Conservation (phyloP, 2,329 filamentous ascomycete species). For the Fusarium sp. region DNA sequence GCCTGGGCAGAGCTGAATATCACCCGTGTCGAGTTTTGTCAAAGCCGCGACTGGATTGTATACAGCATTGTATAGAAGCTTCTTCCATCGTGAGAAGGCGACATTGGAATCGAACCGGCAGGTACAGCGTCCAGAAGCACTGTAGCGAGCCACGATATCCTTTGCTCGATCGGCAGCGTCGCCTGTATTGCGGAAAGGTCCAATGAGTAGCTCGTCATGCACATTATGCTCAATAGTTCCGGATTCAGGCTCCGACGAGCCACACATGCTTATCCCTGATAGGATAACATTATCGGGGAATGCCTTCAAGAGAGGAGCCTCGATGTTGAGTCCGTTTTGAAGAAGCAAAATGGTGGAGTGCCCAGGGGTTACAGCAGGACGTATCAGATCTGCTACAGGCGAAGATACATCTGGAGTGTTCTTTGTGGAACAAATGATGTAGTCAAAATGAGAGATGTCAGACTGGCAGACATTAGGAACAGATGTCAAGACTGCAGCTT, state of each 20-base stretch:
- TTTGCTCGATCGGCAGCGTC: slow-evolving; percentile 36
- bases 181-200: slow-evolving; percentile 37
- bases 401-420: slow-evolving; percentile 43
- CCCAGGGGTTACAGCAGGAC: slow-evolving; percentile 40
- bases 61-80: slow-evolving; percentile 46
- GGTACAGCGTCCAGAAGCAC: slow-evolving; percentile 37
- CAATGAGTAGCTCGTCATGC: slow-evolving; percentile 42
- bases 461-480: slow-evolving; percentile 40
- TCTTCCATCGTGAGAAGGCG: slow-evolving; percentile 45
- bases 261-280: slow-evolving; percentile 47
- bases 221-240: slow-evolving; percentile 44
- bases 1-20: slow-evolving; percentile 46
- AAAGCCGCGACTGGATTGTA: slow-evolving; percentile 45
- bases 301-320: slow-evolving; percentile 34
- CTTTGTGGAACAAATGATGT: slow-evolving; percentile 46
- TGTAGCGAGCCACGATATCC: slow-evolving; percentile 43
- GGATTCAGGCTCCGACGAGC: slow-evolving; percentile 42
- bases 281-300: slow-evolving; percentile 44
- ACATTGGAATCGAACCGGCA: slow-evolving; percentile 42
- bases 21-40: slow-evolving; percentile 40
- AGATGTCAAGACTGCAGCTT: slow-evolving; percentile 30
- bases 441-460: slow-evolving; percentile 41
- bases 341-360: slow-evolving; percentile 43
- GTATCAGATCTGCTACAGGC: slow-evolving; percentile 39
- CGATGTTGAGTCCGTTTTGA: slow-evolving; percentile 48